Conservation (phyloP, 2,329 filamentous ascomycete species). For the Paracoccidioides brasiliensis region DNA sequence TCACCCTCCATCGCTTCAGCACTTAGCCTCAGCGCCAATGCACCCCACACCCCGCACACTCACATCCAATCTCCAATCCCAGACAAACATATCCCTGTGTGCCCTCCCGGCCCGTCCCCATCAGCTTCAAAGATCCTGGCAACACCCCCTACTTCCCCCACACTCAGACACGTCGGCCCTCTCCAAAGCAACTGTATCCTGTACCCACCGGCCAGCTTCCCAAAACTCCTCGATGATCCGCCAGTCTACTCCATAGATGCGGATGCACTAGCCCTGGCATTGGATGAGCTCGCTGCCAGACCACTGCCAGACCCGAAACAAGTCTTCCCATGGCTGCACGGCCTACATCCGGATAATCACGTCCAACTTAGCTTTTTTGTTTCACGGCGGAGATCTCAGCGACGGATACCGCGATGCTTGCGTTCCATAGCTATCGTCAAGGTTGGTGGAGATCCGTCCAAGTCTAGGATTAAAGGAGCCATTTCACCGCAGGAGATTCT, state of each 20-base stretch:
- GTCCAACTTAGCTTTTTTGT: constrained; percentile 85
- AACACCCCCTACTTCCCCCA: constrained; percentile 54
- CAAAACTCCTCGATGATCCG: constrained; percentile 42
- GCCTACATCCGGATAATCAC: constrained; percentile 75
- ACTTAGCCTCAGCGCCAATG: constrained; percentile 45
- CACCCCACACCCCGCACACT: constrained; percentile 20
- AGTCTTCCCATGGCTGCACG: constrained; percentile 95
- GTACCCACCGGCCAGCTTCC: constrained; percentile 56
- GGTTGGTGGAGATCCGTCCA: constrained; percentile 64
- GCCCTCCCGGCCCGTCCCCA: constrained; percentile 61
- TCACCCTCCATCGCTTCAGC: constrained; percentile 37
- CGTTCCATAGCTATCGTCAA: constrained; percentile 79
- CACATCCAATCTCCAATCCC: constrained; percentile 51
- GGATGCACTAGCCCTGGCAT: constrained; percentile 52
- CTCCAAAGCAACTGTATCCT: constrained; percentile 55
- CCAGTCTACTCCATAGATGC: constrained; percentile 62
- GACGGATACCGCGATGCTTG: constrained; percentile 61
- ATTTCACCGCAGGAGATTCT: constrained; percentile 72
- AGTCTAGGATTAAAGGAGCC: constrained; percentile 71
- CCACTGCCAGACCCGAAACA: constrained; percentile 71
- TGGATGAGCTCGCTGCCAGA: constrained; percentile 65
- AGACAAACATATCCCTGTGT: constrained; percentile 84
- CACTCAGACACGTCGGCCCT: constrained; percentile 41
- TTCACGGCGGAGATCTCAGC: constrained; percentile 56
- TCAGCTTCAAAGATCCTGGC: constrained; percentile 30